Evolutionary conservation across 2,329 filamentous ascomycete genomes (phyloP).

Genomic region (Hypoxylon sp.): DNA sequence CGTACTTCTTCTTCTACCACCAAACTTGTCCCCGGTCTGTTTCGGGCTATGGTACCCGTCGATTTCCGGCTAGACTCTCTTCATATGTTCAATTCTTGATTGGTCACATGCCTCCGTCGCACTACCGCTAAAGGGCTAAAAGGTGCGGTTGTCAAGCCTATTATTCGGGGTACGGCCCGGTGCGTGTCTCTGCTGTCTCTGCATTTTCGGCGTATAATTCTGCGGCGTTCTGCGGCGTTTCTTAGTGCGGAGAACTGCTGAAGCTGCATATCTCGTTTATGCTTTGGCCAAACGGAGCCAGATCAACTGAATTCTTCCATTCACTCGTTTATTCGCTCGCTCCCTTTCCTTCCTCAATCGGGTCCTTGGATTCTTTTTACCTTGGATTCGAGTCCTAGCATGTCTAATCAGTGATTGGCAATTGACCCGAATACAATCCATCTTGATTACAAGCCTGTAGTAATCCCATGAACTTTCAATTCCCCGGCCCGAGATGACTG

Average conservation of each 20-base stretch:
- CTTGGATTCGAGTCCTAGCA: conserved; percentile 12
- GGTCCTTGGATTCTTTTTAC: neutral
- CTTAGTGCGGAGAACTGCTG: conserved; percentile 41
- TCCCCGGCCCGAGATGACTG: conserved; percentile 43
- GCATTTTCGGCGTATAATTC: conserved; percentile 38
- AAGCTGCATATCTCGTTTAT: conserved; percentile 37
- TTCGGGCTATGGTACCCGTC: conserved; percentile 21
- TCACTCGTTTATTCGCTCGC: conserved; percentile 20
- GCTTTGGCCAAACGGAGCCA: conserved; percentile 35
- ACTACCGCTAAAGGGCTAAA: conserved; percentile 15
- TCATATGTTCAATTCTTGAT: conserved; percentile 29
- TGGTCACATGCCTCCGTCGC: conserved; percentile 33
- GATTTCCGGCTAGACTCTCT: conserved; percentile 18
- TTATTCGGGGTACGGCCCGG: conserved; percentile 42
- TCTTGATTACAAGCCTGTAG: conserved; percentile 18
- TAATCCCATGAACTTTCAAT: conserved; percentile 25
- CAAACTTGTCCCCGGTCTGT: conserved; percentile 5
- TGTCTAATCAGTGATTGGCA: conserved; percentile 13
- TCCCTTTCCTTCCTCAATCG: conserved; percentile 4
- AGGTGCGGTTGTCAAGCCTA: conserved; percentile 15
- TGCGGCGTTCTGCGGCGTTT: conserved; percentile 32
- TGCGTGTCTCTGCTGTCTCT: conserved; percentile 25
- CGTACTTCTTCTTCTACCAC: neutral
- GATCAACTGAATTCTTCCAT: conserved; percentile 35
- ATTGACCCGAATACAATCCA: conserved; percentile 13